Conservation (phyloP, 2,329 filamentous ascomycete species). For the Pseudogymnoascus sp. region DNA sequence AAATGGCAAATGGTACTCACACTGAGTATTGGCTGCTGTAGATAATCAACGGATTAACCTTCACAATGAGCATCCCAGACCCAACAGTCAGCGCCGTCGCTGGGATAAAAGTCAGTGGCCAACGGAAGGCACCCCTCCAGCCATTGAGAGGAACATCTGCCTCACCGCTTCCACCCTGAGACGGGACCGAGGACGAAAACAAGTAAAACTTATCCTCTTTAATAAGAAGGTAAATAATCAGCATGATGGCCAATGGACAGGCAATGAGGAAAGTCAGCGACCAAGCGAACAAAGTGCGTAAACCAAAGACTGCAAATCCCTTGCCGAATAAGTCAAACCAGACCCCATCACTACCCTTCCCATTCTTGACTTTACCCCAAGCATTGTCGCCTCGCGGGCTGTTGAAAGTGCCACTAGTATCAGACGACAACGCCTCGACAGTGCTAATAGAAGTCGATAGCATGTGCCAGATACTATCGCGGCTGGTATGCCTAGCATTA, state of each 20-base stretch:
- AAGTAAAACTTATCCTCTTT: slow-evolving; percentile 81
- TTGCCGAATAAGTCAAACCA: slow-evolving; percentile 93
- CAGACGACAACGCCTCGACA: slow-evolving; percentile 61
- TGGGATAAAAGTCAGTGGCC: slow-evolving; percentile 66
- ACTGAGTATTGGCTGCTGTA: slow-evolving; percentile 84
- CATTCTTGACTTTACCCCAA: slow-evolving; percentile 58
- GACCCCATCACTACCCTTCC: slow-evolving; percentile 62
- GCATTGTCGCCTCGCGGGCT: slow-evolving; percentile 49
- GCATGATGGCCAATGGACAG: slow-evolving; percentile 65
- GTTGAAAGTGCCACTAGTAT: slow-evolving; percentile 61
- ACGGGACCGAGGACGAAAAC: slow-evolving; percentile 57
- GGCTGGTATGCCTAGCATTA: slow-evolving; percentile 71
- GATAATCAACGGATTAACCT: slow-evolving; percentile 83
- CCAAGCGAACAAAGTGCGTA: slow-evolving; percentile 81
- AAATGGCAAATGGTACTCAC: slow-evolving; percentile 29
- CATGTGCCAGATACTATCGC: slow-evolving; percentile 82
- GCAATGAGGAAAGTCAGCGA: slow-evolving; percentile 77
- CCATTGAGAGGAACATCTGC: slow-evolving; percentile 64
- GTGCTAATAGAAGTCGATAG: slow-evolving; percentile 75
- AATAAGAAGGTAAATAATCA: slow-evolving; percentile 62
- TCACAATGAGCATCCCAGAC: slow-evolving; percentile 67
- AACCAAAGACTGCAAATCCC: slow-evolving; percentile 68
- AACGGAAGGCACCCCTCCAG: slow-evolving; percentile 76
- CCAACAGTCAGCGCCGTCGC: slow-evolving; percentile 64
- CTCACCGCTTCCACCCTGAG: slow-evolving; percentile 52